Base-by-base conservation (phyloP, 2,329 filamentous ascomycete genomes). In the Shiraia sp. region DNA sequence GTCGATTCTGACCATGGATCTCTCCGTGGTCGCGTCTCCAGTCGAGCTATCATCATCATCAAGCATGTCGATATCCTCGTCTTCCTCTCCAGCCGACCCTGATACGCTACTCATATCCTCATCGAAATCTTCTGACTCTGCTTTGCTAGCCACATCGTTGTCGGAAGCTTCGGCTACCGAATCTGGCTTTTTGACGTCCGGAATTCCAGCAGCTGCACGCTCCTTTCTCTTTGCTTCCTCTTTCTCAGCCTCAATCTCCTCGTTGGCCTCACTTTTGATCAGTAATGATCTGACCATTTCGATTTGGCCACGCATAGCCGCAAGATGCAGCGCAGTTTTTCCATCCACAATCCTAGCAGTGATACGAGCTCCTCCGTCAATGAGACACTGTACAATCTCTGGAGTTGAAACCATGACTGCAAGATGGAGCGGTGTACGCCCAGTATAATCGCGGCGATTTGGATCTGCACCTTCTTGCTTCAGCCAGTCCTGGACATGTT, bases 321-420 rank as follows among this genome's bases (percentile, higher is more conserved):
- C 89, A 22, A 95, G 73, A 66, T 95, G 90, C n/a, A 95, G 75
- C 7, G 89, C 86, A 2, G 88, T 95, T 52, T 82, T 80, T 3
- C 90, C 90, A 65, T 93, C 90, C 0, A 86, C 87, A 27, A 95
- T 66, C 35, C 90, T 81, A 35, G 88, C 79, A 16, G 90, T 80
- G 16, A 95, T 71, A 12, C 88, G 81, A 24, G 88, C 85, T 2
- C 86, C 87, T 42, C 82, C 76, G 47, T 90, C 79, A 17, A 95
- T 81, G 1, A 95, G 76, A 33, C 74, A 79, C 47, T 86, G 77
- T 1, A 93, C 86, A 43, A 95, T 76, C 27, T 87, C 82, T 0
- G 82, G 77, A 0, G 82, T 85, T 0, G 86, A 89, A 32, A 75
- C 78, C 63, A 82, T 83, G 27, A 81, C 80, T 1, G 90, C 89